Base-by-base conservation (phyloP, 345 rosid genomes). In the Barbarea vulgaris region DNA sequence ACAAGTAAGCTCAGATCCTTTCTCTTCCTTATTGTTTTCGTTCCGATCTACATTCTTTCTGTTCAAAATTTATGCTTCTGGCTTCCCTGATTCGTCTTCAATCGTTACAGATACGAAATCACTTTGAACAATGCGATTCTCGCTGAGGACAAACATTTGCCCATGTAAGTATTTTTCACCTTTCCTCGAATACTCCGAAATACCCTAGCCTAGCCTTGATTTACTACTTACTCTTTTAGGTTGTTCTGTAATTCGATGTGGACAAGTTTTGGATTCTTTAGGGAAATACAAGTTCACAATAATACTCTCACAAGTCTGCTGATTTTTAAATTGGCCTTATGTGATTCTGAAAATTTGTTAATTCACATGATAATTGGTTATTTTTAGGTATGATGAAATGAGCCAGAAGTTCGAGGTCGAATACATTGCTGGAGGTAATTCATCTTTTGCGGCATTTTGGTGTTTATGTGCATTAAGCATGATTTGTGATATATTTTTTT, bases 61-160 rank as follows among this genome's bases (percentile, higher is more conserved):
- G 22, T 14, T 4, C n/a, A 9, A 15, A 42, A 10, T 0, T 30
- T 15, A n/a, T 6, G 19, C 19, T 33, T 70, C 21, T 59, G 34
- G 1, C 44, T 2, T 56, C 5, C 55, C 37, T 66, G 47, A 2
- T n/a, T 46, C 12, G 3, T 15, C 21, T 61, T 42, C 25, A 21
- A 14, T 50, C 33, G 63, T 65, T 9, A 73, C 88, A 91, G 98
- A 80, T 94, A 90, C 67, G 96, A 86, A 21, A 57, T 94, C 87
- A 87, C 83, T 85, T 79, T 85, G 82, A 91, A 90, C 92, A 79
- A 94, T 84, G 97, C 97, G 15, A 94, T 94, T 75, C 91, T 95
- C 37, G 97, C 97, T 0, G 99, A 95, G 70, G 97, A 95, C 69
- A 95, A 92, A 84, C 97, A 91, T 77, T 65, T 94, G 56, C 89